Percentiles rank a stretch among this genome's conserved stretches.
Evolutionary conservation across 2,329 filamentous ascomycete genomes (phyloP).

Genomic region (Sphaceloma murrayae): DNA sequence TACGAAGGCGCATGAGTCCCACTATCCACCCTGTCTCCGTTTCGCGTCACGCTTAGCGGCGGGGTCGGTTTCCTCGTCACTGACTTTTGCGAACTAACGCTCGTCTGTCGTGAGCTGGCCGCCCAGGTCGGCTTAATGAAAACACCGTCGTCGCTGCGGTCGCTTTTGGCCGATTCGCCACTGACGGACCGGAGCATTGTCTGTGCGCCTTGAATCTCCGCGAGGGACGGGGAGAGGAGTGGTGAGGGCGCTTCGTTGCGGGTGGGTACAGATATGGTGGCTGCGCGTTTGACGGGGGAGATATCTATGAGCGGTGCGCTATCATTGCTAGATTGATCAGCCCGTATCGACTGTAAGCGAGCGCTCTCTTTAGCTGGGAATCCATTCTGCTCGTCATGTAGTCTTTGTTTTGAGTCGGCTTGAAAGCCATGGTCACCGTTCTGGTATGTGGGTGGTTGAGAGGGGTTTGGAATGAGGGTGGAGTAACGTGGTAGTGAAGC

Average conservation of each 20-base stretch:
- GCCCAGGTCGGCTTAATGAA: conserved; percentile 20
- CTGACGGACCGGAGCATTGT: conserved; percentile 17
- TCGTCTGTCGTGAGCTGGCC: conserved; percentile 18
- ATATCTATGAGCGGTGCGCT: not conserved
- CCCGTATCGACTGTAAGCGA: conserved; percentile 5
- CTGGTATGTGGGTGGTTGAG: conserved; percentile 2
- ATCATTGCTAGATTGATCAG: not conserved
- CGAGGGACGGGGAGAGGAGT: conserved; percentile 11
- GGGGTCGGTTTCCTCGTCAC: conserved; percentile 20
- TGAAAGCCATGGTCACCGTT: not conserved
- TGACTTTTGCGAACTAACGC: conserved; percentile 5
- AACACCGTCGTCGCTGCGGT: conserved; percentile 11
- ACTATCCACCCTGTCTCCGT: conserved; percentile 13
- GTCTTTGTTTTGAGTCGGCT: not conserved
- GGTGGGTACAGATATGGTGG: not conserved
- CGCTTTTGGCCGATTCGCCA: conserved; percentile 13
- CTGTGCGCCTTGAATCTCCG: conserved; percentile 13
- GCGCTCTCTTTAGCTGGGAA: conserved; percentile 5
- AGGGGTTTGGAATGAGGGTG: conserved; percentile 23
- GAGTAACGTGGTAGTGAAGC: conserved; percentile 38
- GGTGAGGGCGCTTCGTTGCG: not conserved
- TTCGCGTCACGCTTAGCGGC: not conserved
- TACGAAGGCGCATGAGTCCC: conserved; percentile 7
- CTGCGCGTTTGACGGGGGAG: not conserved
- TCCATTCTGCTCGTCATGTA: conserved; percentile 13